phyloP scores from a whole-genome alignment of 345 rosid species.

The Boechera divaricarpa region DNA sequence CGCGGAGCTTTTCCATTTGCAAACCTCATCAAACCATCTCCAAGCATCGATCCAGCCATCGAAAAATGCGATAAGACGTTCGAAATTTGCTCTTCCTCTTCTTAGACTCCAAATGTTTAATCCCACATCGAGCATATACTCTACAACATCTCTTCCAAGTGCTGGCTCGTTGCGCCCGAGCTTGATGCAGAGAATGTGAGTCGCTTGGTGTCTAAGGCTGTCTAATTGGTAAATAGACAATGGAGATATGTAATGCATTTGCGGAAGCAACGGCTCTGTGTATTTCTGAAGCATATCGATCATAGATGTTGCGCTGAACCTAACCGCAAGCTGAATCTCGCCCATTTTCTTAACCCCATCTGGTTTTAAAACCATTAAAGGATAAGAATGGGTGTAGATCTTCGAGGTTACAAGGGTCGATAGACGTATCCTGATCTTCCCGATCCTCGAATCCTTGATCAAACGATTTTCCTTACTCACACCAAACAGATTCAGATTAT shows the following conservation, averaged over 20 bases:
- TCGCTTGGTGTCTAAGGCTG: slow-evolving; percentile 54
- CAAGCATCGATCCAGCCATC: slow-evolving; percentile 32
- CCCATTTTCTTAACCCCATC: slow-evolving; percentile 59
- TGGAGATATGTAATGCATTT: slow-evolving; percentile 53
- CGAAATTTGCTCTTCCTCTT: slow-evolving; percentile 44
- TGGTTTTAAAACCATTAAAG: slow-evolving; percentile 48
- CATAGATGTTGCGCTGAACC: slow-evolving; percentile 37
- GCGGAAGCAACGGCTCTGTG: slow-evolving; percentile 48
- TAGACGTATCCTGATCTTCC: slow-evolving; percentile 56
- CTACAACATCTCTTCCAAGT: slow-evolving; percentile 49
- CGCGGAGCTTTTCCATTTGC: slow-evolving; percentile 46
- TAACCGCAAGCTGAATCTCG: slow-evolving; percentile 53
- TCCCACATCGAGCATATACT: slow-evolving; percentile 49
- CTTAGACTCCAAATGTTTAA: slow-evolving; percentile 47
- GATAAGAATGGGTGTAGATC: slow-evolving; percentile 55
- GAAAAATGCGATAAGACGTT: slow-evolving; percentile 33
- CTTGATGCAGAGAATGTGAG: slow-evolving; percentile 42
- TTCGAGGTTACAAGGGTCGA: slow-evolving; percentile 49
- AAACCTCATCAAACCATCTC: slow-evolving; percentile 45
- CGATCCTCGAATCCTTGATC: slow-evolving; percentile 46
- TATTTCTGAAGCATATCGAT: slow-evolving; percentile 49
- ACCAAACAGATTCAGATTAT: slow-evolving; percentile 48
- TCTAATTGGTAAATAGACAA: slow-evolving; percentile 49
- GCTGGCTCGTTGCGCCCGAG: slow-evolving; percentile 48
- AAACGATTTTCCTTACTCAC: slow-evolving; percentile 20